phyloP scores from a whole-genome alignment of 2,329 filamentous ascomycete species.

The Ascochyta clinopodiicola region DNA sequence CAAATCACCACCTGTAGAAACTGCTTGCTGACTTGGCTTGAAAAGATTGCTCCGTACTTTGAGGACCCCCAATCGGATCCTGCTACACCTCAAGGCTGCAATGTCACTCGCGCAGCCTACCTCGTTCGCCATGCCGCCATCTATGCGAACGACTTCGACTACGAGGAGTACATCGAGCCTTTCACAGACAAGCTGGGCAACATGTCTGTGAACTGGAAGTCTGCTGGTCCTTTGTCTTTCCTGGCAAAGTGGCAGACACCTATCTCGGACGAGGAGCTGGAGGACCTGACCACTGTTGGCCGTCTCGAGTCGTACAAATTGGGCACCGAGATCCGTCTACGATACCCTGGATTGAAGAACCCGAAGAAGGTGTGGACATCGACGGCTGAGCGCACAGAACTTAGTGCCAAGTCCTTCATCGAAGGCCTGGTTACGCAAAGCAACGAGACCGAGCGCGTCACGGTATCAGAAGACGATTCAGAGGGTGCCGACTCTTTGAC shows the following conservation, averaged over 20 bases:
- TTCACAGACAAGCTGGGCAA: slow-evolving; percentile 65
- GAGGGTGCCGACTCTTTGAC: slow-evolving; percentile 67
- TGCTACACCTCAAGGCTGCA: slow-evolving; percentile 58
- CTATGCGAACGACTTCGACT: slow-evolving; percentile 61
- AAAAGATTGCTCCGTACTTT: slow-evolving; percentile 56
- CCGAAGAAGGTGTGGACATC: slow-evolving; percentile 67
- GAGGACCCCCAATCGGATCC: slow-evolving; percentile 57
- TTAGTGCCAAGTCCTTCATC: slow-evolving; percentile 65
- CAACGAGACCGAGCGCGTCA: slow-evolving; percentile 61
- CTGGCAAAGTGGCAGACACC: slow-evolving; percentile 64
- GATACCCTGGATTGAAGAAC: slow-evolving; percentile 62
- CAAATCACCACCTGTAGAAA: background rate
- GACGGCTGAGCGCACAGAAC: slow-evolving; percentile 66
- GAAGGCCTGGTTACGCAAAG: slow-evolving; percentile 62
- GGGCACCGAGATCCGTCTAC: slow-evolving; percentile 64
- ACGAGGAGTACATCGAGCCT: slow-evolving; percentile 58
- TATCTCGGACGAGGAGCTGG: slow-evolving; percentile 62
- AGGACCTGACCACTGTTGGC: slow-evolving; percentile 68
- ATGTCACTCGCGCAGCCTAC: slow-evolving; percentile 58
- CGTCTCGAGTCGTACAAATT: slow-evolving; percentile 65
- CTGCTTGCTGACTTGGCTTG: background rate
- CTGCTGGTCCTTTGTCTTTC: slow-evolving; percentile 63
- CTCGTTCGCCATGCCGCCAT: slow-evolving; percentile 60
- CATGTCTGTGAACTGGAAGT: slow-evolving; percentile 64
- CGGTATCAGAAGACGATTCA: slow-evolving; percentile 63